phyloP scores from a whole-genome alignment of 1,284 basidiomycete species.

The Cryptococcus sp. region DNA sequence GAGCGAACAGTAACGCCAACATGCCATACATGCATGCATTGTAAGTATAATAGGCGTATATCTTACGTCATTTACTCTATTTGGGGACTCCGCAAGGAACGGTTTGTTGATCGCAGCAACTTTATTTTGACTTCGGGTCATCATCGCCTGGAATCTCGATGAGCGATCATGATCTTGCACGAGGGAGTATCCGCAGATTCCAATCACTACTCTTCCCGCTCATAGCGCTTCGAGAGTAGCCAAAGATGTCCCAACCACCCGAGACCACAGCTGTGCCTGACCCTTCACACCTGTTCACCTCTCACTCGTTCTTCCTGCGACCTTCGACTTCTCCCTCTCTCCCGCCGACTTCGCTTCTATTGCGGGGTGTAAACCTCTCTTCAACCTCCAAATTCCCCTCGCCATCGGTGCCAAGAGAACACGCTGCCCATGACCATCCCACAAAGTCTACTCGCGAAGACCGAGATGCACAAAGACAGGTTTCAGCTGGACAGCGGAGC shows the following conservation, averaged over 20 bases:
- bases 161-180: too few relatives aligned
- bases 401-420: background rate
- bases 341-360: constrained; percentile 57
- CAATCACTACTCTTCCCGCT: too few relatives aligned
- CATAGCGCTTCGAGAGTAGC: background rate
- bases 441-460: constrained; percentile 7
- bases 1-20: too few relatives aligned
- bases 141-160: too few relatives aligned
- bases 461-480: constrained; percentile 19
- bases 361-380: constrained; percentile 91
- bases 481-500: constrained; percentile 20
- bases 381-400: constrained; percentile 80
- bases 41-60: too few relatives aligned
- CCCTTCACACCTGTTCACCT: constrained; percentile 21
- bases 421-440: constrained; percentile 26
- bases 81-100: too few relatives aligned
- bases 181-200: too few relatives aligned
- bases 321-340: constrained; percentile 9
- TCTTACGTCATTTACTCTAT: too few relatives aligned
- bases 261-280: background rate
- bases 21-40: too few relatives aligned
- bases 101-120: too few relatives aligned
- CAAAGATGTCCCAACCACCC: background rate
- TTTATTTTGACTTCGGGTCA: too few relatives aligned
- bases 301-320: constrained; percentile 28